A percentile compares a stretch with the other conserved stretches of the same genome.
Conservation (phyloP, 108 stramenopile genomes). For the Aurantiochytrium sp. region DNA sequence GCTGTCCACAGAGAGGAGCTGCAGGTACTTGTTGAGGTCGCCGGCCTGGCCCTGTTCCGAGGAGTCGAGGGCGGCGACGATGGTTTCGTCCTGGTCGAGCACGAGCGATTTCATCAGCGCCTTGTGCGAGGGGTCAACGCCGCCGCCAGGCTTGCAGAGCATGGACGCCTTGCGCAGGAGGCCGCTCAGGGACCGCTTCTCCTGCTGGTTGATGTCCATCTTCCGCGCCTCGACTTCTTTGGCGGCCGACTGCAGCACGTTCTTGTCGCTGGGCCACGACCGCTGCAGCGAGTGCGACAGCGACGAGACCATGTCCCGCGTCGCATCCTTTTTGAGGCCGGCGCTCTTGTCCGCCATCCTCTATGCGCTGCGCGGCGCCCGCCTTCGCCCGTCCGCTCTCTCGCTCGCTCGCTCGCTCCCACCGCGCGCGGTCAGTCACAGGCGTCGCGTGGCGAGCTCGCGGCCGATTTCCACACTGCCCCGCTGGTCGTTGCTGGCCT, state of each 20-base stretch:
- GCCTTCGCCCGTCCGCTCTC: not conserved
- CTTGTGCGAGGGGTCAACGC: not conserved
- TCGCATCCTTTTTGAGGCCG: not conserved
- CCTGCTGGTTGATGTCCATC: not conserved
- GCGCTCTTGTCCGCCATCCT: not conserved
- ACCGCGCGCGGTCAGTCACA: not conserved
- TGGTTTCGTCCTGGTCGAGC: not conserved
- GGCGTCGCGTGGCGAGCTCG: not conserved
- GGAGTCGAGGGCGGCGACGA: not conserved
- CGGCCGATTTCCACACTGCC: not conserved
- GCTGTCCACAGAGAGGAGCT: not conserved
- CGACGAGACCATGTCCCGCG: not conserved
- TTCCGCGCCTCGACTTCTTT: not conserved
- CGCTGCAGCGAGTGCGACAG: conserved; percentile 9
- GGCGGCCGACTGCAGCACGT: not conserved
- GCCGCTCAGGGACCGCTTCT: not conserved
- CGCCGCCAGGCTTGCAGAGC: conserved; percentile 21
- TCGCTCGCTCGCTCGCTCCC: not conserved
- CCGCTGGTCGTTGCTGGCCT: too few relatives aligned
- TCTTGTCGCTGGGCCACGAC: conserved; percentile 20
- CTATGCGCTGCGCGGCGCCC: too few relatives aligned
- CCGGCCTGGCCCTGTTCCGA: not conserved
- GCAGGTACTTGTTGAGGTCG: not conserved
- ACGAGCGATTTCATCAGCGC: not conserved
- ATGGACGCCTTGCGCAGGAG: conserved; percentile 15